phyloP scores from a whole-genome alignment of 148 eudicot genomes.

The Rhododendron molle region DNA sequence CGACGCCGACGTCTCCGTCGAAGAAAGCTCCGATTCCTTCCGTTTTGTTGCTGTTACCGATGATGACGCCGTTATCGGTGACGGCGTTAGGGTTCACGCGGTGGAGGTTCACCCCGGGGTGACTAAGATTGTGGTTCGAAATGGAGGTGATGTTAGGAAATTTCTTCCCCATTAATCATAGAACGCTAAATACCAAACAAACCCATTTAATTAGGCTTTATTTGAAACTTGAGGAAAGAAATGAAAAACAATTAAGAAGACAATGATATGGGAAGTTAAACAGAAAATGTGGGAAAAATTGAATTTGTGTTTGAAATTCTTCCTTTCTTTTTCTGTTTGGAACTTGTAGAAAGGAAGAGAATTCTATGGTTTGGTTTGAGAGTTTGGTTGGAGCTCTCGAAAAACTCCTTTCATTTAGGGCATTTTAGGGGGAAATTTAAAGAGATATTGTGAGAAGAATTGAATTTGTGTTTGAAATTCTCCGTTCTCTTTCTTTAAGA shows the following conservation, averaged over 20 bases:
- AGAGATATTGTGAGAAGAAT: too few species aligned
- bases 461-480: too few species aligned
- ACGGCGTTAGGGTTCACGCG: constrained; percentile 34
- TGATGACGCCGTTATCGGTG: constrained; percentile 5
- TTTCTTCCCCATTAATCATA: neutral
- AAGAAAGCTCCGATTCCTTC: constrained; percentile 41
- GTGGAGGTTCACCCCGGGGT: constrained; percentile 62
- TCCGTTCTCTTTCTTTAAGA: neutral
- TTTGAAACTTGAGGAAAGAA: neutral
- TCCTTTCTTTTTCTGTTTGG: neutral
- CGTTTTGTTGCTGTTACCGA: constrained; percentile 28
- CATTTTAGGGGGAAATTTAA: neutral
- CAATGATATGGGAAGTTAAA: neutral
- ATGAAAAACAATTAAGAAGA: neutral
- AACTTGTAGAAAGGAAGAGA: too few species aligned
- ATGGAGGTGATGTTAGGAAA: neutral
- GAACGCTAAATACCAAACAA: neutral
- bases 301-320: neutral
- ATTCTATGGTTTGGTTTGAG: neutral
- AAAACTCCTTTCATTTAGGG: neutral
- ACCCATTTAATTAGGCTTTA: neutral
- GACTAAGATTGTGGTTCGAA: constrained; percentile 47
- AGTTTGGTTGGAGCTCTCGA: neutral
- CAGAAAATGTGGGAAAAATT: neutral
- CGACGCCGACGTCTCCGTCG: constrained; percentile 54